Base-by-base conservation (phyloP, 2,329 filamentous ascomycete genomes). In the Cordyceps cateniannulata region DNA sequence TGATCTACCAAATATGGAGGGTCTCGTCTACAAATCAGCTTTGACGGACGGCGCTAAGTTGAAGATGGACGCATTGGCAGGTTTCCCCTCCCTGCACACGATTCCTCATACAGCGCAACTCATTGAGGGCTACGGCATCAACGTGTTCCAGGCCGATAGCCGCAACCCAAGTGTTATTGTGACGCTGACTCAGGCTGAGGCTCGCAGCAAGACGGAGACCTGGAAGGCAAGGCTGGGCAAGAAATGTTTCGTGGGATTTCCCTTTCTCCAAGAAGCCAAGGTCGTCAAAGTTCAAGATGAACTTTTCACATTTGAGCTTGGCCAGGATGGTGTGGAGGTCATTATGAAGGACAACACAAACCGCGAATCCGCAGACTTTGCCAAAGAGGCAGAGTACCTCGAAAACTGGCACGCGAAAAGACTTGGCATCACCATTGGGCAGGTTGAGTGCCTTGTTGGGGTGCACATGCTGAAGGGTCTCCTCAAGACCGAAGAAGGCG, bases 91-190 rank as follows among this genome's bases (percentile, higher is more conserved):
- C 65, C 76, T 99, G 68, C 90, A 93, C 65, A 95, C 90, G 1
- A 77, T 99, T 45, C 89, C 91, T 0, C 93, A 95, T 72, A 87
- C 86, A 63, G 95, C 91, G 2, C 83, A 85, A 61, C 79, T 98
- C 22, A 69, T 78, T 9, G 72, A 76, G 52, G 90, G 87, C 9
- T 96, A 96, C 66, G 92, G 92, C 2, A 90, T 99, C 63, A 95
- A 88, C 64, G 91, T 99, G 38, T 99, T 99, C 78, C 92, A 96
- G 71, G 87, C 93, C 67, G 95, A 98, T 67, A 97, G 93, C 71
- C 88, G 91, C 54, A 98, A 98, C 70, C 93, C 97, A 73, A 99
- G 93, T 73, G 93, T 98, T 86, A 85, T 98, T 25, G 83, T 98
- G 61, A 96, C 91, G 2, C 79, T 99, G 54, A 81, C 87, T 35